Evolutionary conservation across 352 stramenopile genomes (phyloP), one percentile per base, ranked within the genome.

Genomic region (Globisporangium radiosum): DNA sequence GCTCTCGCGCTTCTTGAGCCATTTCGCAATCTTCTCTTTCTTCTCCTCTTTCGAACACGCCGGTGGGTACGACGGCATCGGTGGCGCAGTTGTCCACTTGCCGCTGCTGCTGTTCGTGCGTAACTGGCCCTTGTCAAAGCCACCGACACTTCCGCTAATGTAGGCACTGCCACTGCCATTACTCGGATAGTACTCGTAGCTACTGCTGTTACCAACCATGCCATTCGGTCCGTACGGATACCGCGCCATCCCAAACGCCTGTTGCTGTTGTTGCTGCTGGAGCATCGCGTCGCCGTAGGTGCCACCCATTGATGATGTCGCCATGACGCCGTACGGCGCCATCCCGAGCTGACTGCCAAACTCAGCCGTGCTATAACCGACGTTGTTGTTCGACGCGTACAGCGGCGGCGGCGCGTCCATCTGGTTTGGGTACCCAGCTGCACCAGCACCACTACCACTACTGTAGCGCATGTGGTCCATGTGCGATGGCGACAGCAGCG

Each of bases 1-100:
- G 60, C 82, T 85, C 65, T 89, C 83, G 40, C 83, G 81, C 60
- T 92, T 92, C 68, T 88, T 91, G 58, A 92, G 68, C 83, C 83
- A 92, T 56, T 80, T 81, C 5, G 78, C 77, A 52, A 92, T 90
- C 64, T 90, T 90, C 66, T 89, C 81, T 55, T 87, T 90, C 68
- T 91, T 92, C 59, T 92, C 83, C 60, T 92, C 81, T 52, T 84
- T 85, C 0, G 83, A 92, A 54, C 81, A 92, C 45, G 82, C 71
- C 10, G 78, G 78, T 19, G 81, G 81, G 50, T 88, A 91, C 59
- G 81, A 87, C 36, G 78, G 81, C 81, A 89, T 89, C 2, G 81
- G 78, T 15, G 81, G 78, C 14, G 75, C 70, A 8, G 73, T 78
- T 15, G 77, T 85, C 81, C 81, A 91, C 54, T 91, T 91, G 25